Base-by-base conservation (phyloP, 164 flowering plant species). In the Aristolochia contorta region DNA sequence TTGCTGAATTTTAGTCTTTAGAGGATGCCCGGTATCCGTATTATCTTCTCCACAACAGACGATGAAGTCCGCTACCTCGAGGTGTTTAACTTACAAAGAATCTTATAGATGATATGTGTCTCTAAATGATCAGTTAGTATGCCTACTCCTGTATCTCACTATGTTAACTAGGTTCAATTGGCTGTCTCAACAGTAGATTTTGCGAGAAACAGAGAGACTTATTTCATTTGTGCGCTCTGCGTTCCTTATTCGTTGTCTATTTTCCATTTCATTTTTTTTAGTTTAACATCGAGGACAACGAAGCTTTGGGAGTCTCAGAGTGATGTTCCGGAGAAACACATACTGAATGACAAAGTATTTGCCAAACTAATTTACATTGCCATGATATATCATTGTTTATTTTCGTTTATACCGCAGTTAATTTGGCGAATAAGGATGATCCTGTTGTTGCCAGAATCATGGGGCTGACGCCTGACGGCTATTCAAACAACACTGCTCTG, bases 381-480 rank as follows among this genome's bases (percentile, higher is more conserved):
- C 43, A 7, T 37, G 43, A 37, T 6, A 37, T 7, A 10, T 37
- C 43, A 37, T 37, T 8, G 43, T 37, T 37, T 37, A 37, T 37
- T 37, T 37, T 37, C 43, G 7, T 37, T 8, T 37, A 37, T 37
- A 37, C 12, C 43, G 12, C 43, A 37, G 43, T 58, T 12, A 65
- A 52, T 46, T 21, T 53, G 61, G 47, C 24, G 52, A 61, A 49
- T 3, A 58, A 54, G 41, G 59, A 22, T 24, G 60, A 46, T n/a
- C 37, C 57, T 20, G 6, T 45, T 25, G 52, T 59, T n/a, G 58
- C 54, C 33, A 59, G 63, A 21, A 41, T 65, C 19, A 47, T 46
- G 41, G 61, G 66, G 13, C 21, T 60, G 63, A 61, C 25, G 12
- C 48, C 49, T 27, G 51, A 65, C 54, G 16, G 47, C n/a, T 25